Conservation (phyloP, 441 rosid species). For the Jatropha multifida region DNA sequence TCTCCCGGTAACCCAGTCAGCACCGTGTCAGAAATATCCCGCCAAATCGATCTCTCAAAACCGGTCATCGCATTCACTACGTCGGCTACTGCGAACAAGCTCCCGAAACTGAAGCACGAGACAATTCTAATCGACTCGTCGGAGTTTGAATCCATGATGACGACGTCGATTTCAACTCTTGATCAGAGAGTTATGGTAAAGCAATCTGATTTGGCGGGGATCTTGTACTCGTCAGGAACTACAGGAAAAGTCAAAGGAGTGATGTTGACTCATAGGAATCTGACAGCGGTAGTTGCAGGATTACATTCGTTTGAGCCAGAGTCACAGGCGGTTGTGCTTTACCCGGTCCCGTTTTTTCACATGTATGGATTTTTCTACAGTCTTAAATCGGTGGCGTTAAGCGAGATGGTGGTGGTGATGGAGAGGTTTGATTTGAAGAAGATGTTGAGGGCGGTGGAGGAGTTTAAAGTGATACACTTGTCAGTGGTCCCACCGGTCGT, state of each 20-base stretch:
- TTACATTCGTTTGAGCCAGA: background rate
- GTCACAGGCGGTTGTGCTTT: conserved; percentile 20
- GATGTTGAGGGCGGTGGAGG: conserved; percentile 7
- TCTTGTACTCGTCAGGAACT: conserved; percentile 41
- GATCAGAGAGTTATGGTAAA: conserved; percentile 17
- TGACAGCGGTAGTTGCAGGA: conserved; percentile 21
- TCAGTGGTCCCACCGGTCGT: conserved; percentile 37
- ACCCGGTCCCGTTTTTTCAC: conserved; percentile 38
- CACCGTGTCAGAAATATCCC: conserved; percentile 26
- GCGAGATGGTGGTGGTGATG: conserved; percentile 37
- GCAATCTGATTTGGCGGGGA: conserved; percentile 32
- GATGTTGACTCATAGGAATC: conserved; percentile 35
- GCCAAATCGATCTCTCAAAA: conserved; percentile 26
- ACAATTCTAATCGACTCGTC: conserved; percentile 37
- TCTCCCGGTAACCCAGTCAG: conserved; percentile 34
- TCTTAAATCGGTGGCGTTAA: conserved; percentile 8
- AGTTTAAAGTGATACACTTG: conserved; percentile 10
- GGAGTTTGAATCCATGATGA: conserved; percentile 32
- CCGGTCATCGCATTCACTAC: conserved; percentile 42
- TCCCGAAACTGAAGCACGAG: conserved; percentile 23
- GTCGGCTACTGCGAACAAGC: conserved; percentile 27
- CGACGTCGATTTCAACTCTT: background rate
- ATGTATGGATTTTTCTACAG: conserved; percentile 23
- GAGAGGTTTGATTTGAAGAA: conserved; percentile 19
- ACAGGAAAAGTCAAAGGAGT: conserved; percentile 41